phyloP scores from a whole-genome alignment of 495 filamentous ascomycete species.

The Aspergillus nidulans region DNA sequence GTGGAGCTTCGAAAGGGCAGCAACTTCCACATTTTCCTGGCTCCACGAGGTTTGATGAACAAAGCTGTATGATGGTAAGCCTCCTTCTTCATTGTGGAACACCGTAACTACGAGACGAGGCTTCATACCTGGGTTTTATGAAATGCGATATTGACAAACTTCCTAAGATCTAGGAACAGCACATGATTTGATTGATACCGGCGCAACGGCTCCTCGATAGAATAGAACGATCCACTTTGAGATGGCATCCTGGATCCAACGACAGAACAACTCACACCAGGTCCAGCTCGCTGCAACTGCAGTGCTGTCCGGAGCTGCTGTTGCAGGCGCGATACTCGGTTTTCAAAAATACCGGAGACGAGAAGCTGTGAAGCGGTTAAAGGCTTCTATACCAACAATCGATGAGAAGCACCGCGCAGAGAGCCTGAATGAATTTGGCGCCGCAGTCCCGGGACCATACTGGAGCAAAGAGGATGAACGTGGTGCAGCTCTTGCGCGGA shows the following conservation, averaged over 20 bases:
- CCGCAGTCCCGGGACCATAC: slow-evolving; percentile 49
- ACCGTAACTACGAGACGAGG: not conserved
- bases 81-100: not conserved
- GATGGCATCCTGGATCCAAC: slow-evolving; percentile 57
- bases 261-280: slow-evolving; percentile 48
- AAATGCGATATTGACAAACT: not conserved
- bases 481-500: slow-evolving; percentile 67
- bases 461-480: slow-evolving; percentile 72
- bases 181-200: not conserved
- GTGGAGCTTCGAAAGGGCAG: not conserved
- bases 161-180: not conserved
- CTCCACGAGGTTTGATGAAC: not conserved
- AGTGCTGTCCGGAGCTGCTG: slow-evolving; percentile 67
- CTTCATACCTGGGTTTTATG: not conserved
- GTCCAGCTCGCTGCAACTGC: slow-evolving; percentile 73
- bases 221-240: not conserved
- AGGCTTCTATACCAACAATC: slow-evolving; percentile 63
- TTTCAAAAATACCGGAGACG: slow-evolving; percentile 62
- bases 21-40: not conserved
- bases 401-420: slow-evolving; percentile 41
- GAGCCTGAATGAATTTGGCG: slow-evolving; percentile 73
- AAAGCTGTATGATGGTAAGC: not conserved
- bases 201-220: not conserved
- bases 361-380: slow-evolving; percentile 61
- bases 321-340: slow-evolving; percentile 66